Evolutionary conservation across 2,329 filamentous ascomycete species (phyloP).

Genomic region (Fusarium chuoi): DNA sequence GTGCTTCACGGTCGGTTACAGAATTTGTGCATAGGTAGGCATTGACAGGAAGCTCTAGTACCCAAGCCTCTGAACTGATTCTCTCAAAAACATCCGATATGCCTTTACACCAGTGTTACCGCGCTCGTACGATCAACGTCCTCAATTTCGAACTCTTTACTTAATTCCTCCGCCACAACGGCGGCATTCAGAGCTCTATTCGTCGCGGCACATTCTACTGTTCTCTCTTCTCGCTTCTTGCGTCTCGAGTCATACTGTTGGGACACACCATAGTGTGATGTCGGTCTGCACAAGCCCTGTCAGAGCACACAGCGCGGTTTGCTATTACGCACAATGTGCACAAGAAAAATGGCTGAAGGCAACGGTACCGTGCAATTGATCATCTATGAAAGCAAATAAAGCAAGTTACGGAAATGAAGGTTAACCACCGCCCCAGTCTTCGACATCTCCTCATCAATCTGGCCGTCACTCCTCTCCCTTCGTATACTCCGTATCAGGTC

Average conservation of each 20-base stretch:
- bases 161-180: not conserved
- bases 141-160: not conserved
- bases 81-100: not conserved
- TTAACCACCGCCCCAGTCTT: not conserved
- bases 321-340: not conserved
- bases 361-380: constrained; percentile 24
- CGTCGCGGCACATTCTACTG: not conserved
- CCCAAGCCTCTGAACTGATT: not conserved
- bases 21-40: not conserved
- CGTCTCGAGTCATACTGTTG: not conserved
- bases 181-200: not conserved
- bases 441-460: not conserved
- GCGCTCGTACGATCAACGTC: constrained; percentile 17
- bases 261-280: constrained; percentile 2
- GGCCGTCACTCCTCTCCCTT: not conserved
- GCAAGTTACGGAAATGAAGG: not conserved
- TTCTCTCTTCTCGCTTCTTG: constrained; percentile 12
- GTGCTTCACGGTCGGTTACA: not conserved
- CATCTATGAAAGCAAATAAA: not conserved
- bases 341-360: constrained; percentile 1
- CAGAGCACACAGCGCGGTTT: constrained; percentile 22
- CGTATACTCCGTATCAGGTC: not conserved
- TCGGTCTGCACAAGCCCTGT: constrained; percentile 5
- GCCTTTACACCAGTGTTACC: constrained; percentile 30
- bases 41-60: not conserved